Base-by-base conservation (phyloP, 1,139 yeast species). In the Suhomyces bokatorum region DNA sequence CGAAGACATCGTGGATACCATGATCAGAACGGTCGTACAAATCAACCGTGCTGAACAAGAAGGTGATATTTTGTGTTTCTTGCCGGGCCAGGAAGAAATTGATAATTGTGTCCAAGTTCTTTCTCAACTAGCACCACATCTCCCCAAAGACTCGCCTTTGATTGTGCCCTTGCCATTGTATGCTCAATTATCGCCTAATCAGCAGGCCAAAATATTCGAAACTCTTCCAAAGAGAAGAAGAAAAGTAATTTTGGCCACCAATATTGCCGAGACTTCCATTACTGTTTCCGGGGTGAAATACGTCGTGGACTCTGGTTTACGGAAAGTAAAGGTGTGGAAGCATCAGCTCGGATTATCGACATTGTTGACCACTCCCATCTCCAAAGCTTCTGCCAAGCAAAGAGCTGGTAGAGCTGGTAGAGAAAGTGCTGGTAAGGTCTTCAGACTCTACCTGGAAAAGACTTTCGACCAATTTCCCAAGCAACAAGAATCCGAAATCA, bases 371-470 rank as follows among this genome's bases (percentile, higher is more conserved):
- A 89, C 95, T 0, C 93, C 99, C 1, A 85, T 95, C 15, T 90
- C 98, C 0, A 90, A 87, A 59, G 96, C 98, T 0, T 87, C 96
- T 34, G 99, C 99, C 0, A 80, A 86, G 36, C 99, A 93, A 69
- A 77, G 99, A 66, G 85, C 95, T 46, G 99, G 99, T 63, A 87
- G 99, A 76, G 99, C 99, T 24, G 99, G 99, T 54, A 88, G 99
- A 80, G 98, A 93, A 69, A 81, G 87, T 35, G 63, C 66, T 4
- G 99, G 99, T 42, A 93, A 91, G 63, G 90, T 95, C 33, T 93
- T 77, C 64, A 72, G 99, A 48, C 68, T 93, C 32, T 95, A 86
- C 62, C 83, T 87, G 45, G 98, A 91, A 57, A 62, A 68, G 2
- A 84, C 87, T 39, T 93, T 80, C 57, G 43, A 52, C 4, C 72